Conservation (phyloP, 2,329 filamentous ascomycete genomes). For the Ramularia endophylla region DNA sequence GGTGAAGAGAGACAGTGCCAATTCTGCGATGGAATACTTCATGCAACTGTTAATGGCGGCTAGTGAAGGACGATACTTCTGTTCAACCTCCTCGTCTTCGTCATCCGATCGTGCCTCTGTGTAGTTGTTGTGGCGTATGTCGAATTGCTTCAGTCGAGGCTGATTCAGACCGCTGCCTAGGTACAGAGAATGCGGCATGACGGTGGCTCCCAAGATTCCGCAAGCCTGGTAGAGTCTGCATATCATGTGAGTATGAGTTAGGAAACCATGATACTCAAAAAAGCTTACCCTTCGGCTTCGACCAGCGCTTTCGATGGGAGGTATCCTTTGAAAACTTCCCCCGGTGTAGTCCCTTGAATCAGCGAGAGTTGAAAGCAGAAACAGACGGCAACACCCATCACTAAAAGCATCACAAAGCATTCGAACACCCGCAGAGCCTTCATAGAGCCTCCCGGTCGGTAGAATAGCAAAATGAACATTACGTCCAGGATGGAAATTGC, state of each 20-base stretch:
- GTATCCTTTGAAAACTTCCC: conserved; percentile 60
- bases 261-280: background rate
- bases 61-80: conserved; percentile 35
- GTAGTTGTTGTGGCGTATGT: conserved; percentile 51
- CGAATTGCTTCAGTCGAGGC: conserved; percentile 59
- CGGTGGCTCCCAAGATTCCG: conserved; percentile 70
- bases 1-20: conserved; percentile 36
- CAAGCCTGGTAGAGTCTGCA: conserved; percentile 60
- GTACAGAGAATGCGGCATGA: conserved; percentile 65
- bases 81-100: conserved; percentile 10
- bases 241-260: conserved; percentile 13
- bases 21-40: conserved; percentile 36
- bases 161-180: conserved; percentile 66
- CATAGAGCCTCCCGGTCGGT: conserved; percentile 54
- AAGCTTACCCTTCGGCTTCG: conserved; percentile 47
- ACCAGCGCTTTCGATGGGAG: conserved; percentile 56
- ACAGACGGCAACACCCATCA: conserved; percentile 63
- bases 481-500: conserved; percentile 64
- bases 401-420: conserved; percentile 55
- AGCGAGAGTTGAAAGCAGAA: conserved; percentile 65
- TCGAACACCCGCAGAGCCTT: conserved; percentile 58
- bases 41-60: conserved; percentile 36
- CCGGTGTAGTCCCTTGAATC: conserved; percentile 50
- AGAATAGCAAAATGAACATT: conserved; percentile 62
- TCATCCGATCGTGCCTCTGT: conserved; percentile 29